Evolutionary conservation across 2,329 filamentous ascomycete species (phyloP), one percentile per base, ranked within the genome.

Genomic region (Microascus cirrosus): DNA sequence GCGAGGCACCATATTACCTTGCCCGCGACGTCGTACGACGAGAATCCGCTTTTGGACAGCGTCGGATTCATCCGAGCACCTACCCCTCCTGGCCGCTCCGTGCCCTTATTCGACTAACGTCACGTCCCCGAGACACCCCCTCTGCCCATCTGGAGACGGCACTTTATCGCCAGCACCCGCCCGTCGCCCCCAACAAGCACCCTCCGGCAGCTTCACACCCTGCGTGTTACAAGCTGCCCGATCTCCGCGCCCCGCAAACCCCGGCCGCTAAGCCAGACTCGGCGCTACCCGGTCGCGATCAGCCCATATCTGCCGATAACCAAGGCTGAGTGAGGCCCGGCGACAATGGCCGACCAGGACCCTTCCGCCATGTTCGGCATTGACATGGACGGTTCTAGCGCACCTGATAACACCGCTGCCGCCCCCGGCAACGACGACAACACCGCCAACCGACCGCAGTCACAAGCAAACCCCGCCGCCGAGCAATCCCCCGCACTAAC

Each of bases 341-440:
- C 62, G 62, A 64, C 63, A 62, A 74, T 74, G 73, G 67, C 71
- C 59, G 69, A 73, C 66, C 69, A 73, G 63, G 72, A 73, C 63
- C 65, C 68, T 62, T 63, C 71, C 63, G 70, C 70, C 66, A 70
- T 76, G 61, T 77, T 72, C 64, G 73, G 73, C 66, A 70, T 77
- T 62, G 74, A 22, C 20, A n/a, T 50, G 45, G 45, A 50, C 45
- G 58, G 74, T 75, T 64, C 65, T 71, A 57, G 70, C 42, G 18
- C 42, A 11, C 45, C 45, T 24, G 45, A 61, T 55, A 34, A 51
- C 58, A 39, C 59, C 11, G 13, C 62, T 50, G 55, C 62, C 60
- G 72, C 73, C 62, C 65, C 72, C 60, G 68, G 68, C 63, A 67
- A 70, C 62, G 36, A 57, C 25, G 52, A 56, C n/a, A 18, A 32